Percentiles rank a stretch among this genome's conserved stretches.
Conservation (phyloP, 2,329 filamentous ascomycete species). For the Mycogone perniciosa region DNA sequence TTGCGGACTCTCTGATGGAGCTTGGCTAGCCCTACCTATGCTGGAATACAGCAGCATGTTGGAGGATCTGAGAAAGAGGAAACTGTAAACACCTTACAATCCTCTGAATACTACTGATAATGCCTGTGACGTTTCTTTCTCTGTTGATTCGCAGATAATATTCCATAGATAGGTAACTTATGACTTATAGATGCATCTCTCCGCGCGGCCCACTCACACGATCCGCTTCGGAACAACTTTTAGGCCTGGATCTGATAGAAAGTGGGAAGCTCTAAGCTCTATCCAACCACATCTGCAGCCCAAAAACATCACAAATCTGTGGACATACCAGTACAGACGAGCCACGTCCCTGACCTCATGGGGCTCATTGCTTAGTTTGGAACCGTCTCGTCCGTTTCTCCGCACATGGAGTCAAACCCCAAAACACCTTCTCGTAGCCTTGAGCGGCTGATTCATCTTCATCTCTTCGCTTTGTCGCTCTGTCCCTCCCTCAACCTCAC, state of each 20-base stretch:
- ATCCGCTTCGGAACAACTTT: not conserved
- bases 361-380: slow-evolving; percentile 1
- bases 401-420: not conserved
- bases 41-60: too few species aligned
- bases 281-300: slow-evolving; percentile 1
- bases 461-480: not conserved
- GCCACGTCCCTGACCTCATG: not conserved
- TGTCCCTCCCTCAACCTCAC: not conserved
- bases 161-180: too few species aligned
- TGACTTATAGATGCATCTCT: too few species aligned
- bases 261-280: slow-evolving; percentile 6
- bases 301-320: slow-evolving; percentile 4
- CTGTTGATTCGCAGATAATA: too few species aligned
- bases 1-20: too few species aligned
- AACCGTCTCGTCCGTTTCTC: too few species aligned
- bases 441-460: not conserved
- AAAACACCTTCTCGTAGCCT: not conserved
- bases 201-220: too few species aligned
- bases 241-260: not conserved
- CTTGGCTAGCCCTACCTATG: too few species aligned
- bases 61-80: too few species aligned
- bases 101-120: too few species aligned
- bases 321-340: slow-evolving; percentile 6
- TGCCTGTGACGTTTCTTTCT: too few species aligned
- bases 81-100: too few species aligned